These are phyloP conservation scores for Apiotrichum montevideense DNA, from an alignment of 1,284 basidiomycete genomes.

Conservation along the genomic window DNA sequence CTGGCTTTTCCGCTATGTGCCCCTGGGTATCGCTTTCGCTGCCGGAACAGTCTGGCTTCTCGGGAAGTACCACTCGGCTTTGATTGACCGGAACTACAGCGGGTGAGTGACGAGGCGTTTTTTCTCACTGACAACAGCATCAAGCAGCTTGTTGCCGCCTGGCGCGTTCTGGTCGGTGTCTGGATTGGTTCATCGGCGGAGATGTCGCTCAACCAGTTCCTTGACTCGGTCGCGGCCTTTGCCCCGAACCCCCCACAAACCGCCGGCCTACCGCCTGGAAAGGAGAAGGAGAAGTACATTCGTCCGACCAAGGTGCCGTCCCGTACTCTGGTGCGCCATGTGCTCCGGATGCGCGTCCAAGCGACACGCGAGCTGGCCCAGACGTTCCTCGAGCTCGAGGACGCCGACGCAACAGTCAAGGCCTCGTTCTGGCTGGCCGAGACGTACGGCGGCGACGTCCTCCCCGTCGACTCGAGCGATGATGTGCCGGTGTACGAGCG, in stretches of 20 bases:
- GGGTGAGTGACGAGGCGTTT: slow-evolving; percentile 53
- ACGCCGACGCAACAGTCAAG: slow-evolving; percentile 27
- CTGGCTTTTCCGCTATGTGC: slow-evolving; percentile 67
- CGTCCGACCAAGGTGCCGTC: slow-evolving; percentile 58
- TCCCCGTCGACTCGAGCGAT: slow-evolving; percentile 17
- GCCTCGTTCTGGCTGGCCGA: slow-evolving; percentile 44
- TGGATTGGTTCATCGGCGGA: slow-evolving; percentile 80
- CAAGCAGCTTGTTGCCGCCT: slow-evolving; percentile 76
- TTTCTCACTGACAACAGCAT: slow-evolving; percentile 22
- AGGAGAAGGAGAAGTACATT: slow-evolving; percentile 29
- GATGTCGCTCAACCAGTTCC: slow-evolving; percentile 67
- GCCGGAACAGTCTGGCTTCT: slow-evolving; percentile 61
- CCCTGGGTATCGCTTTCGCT: slow-evolving; percentile 51
- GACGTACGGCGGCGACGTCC: slow-evolving; percentile 31
- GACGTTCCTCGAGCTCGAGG: slow-evolving; percentile 63
- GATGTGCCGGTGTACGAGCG: slow-evolving; percentile 26
- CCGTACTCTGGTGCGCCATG: slow-evolving; percentile 73
- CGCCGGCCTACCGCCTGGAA: slow-evolving; percentile 30
- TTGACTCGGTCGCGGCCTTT: slow-evolving; percentile 29
- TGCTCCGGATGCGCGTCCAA: slow-evolving; percentile 69
- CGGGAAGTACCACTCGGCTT: slow-evolving; percentile 62
- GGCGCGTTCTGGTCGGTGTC: slow-evolving; percentile 82
- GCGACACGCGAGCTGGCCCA: slow-evolving; percentile 65
- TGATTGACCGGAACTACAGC: slow-evolving; percentile 63
- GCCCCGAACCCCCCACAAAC: slow-evolving; percentile 39